These are phyloP conservation scores for Acrodontium crateriforme DNA, from an alignment of 2,329 filamentous ascomycete genomes.

Conservation along the genomic window DNA sequence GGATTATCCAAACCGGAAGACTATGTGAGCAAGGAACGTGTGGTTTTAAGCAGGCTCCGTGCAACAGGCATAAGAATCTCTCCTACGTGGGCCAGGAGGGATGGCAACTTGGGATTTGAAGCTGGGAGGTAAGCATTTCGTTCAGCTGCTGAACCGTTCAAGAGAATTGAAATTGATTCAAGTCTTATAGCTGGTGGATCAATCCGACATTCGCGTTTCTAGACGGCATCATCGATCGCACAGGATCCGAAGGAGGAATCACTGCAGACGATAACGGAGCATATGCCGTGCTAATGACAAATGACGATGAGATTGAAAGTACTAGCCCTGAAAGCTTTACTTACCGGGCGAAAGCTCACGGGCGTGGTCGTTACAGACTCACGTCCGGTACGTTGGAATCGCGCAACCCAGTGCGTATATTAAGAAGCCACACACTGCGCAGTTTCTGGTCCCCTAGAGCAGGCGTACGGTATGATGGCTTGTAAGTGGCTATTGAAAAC, in stretches of 20 bases:
- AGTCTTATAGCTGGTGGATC: conserved; percentile 34
- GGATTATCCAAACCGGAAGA: conserved; percentile 27
- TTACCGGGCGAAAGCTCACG: conserved; percentile 26
- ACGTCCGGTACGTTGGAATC: conserved; percentile 28
- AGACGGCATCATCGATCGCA: conserved; percentile 34
- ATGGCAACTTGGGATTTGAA: conserved; percentile 31
- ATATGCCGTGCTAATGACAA: conserved; percentile 33
- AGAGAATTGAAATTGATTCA: not conserved
- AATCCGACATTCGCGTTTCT: conserved; percentile 33
- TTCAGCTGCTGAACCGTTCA: too few relatives aligned
- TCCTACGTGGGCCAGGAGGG: conserved; percentile 22
- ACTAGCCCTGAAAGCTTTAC: conserved; percentile 24
- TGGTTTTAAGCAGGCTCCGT: too few relatives aligned
- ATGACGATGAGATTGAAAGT: conserved; percentile 25
- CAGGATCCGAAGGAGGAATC: conserved; percentile 28
- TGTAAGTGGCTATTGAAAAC: conserved; percentile 22
- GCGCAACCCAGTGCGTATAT: conserved; percentile 29
- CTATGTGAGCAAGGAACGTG: too few relatives aligned
- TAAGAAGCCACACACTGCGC: conserved; percentile 30
- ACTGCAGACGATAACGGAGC: conserved; percentile 28
- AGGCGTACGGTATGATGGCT: conserved; percentile 35
- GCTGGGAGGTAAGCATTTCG: conserved; percentile 29
- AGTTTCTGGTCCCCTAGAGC: conserved; percentile 33
- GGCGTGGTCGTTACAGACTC: conserved; percentile 31
- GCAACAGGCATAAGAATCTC: conserved; percentile 16